These are phyloP conservation scores for Hygrophoropsis aurantiaca DNA, from an alignment of 768 basidiomycete genomes.

Conservation along the genomic window DNA sequence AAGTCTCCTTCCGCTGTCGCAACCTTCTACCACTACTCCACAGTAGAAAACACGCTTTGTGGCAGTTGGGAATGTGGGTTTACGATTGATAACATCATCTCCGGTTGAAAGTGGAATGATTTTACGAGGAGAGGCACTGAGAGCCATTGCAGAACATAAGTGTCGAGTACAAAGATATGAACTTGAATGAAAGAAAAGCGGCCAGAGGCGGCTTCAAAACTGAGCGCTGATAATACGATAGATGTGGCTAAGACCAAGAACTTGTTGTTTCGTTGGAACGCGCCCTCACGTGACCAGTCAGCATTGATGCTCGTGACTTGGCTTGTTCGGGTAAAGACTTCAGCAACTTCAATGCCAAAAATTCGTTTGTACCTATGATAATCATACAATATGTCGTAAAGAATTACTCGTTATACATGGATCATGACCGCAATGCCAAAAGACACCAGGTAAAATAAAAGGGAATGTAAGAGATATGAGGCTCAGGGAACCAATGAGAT, in stretches of 20 bases:
- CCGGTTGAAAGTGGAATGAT: slow-evolving; percentile 70
- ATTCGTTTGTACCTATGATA: background rate
- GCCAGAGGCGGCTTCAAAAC: too few relatives aligned
- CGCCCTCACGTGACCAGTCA: slow-evolving; percentile 5
- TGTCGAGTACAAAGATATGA: background rate
- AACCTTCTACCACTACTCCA: slow-evolving; percentile 86
- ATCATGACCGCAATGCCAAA: background rate
- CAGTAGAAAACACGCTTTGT: slow-evolving; percentile 88
- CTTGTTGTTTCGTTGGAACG: background rate
- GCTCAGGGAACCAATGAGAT: slow-evolving; percentile 8
- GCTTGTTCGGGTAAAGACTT: too few relatives aligned
- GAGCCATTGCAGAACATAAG: slow-evolving; percentile 48
- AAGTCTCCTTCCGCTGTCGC: slow-evolving; percentile 66
- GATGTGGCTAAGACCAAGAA: too few relatives aligned
- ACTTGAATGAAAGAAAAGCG: too few relatives aligned
- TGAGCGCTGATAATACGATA: too few relatives aligned
- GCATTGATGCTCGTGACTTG: slow-evolving; percentile 1
- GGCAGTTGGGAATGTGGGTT: slow-evolving; percentile 36
- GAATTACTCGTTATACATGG: too few relatives aligned
- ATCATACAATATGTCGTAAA: slow-evolving; percentile 3
- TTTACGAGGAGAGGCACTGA: slow-evolving; percentile 72
- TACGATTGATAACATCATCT: slow-evolving; percentile 52
- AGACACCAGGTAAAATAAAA: slow-evolving; percentile 7
- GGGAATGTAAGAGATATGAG: slow-evolving; percentile 12
- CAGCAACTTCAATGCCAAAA: too few relatives aligned